These are phyloP conservation scores for Dactylis glomerata DNA, from an alignment of 176 grass and related monocot species.

Conservation along the genomic window DNA sequence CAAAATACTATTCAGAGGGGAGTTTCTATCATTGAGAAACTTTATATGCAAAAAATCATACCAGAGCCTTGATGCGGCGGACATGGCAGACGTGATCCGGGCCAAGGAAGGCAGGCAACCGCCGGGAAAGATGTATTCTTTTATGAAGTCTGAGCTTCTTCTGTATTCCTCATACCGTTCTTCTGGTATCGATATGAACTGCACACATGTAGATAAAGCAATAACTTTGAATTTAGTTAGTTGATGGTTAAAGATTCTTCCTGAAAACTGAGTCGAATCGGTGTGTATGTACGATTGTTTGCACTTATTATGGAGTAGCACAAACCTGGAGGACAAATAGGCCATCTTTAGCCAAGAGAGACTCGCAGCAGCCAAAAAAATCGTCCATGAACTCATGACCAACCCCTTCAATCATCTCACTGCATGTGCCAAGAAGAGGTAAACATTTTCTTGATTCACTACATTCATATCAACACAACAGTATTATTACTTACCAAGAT, in stretches of 20 bases:
- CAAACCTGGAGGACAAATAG: conserved; percentile 59
- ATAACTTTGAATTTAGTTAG: not conserved
- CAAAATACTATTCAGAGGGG: too few species aligned
- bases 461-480: not conserved
- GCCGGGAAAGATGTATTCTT: conserved; percentile 73
- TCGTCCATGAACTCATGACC: conserved; percentile 75
- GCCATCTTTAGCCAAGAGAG: conserved; percentile 50
- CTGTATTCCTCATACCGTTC: conserved; percentile 65
- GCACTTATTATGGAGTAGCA: not conserved
- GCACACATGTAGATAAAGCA: not conserved
- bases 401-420: conserved; percentile 76
- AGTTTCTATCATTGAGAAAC: not conserved
- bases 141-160: conserved; percentile 70
- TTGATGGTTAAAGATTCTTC: not conserved
- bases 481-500: conserved; percentile 38
- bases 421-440: not conserved
- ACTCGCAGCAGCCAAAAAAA: conserved; percentile 65
- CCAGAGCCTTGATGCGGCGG: conserved; percentile 55
- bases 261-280: not conserved
- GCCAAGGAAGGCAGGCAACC: conserved; percentile 58
- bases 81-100: conserved; percentile 56
- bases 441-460: not conserved
- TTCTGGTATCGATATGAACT: conserved; percentile 71
- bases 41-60: not conserved
- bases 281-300: not conserved